Percentiles rank a stretch among this genome's conserved stretches.
Evolutionary conservation across 2,329 filamentous ascomycete species (phyloP).

Genomic region (Calonectria hawksworthii): DNA sequence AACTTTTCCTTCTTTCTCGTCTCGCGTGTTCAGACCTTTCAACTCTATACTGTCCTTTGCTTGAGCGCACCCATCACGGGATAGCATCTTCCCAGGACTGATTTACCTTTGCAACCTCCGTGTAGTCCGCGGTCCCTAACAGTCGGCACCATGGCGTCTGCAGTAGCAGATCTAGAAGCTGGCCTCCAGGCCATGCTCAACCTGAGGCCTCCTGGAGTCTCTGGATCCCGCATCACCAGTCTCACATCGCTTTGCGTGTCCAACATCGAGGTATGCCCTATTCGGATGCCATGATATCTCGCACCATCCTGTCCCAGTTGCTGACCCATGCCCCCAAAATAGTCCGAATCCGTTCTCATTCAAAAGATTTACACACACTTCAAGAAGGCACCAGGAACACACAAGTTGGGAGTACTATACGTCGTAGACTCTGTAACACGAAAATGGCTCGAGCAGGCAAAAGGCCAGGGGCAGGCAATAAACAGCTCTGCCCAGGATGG

Average conservation of each 20-base stretch:
- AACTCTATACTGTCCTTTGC: conserved; percentile 24
- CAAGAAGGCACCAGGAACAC: conserved; percentile 92
- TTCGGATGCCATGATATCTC: conserved; percentile 1
- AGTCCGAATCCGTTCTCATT: conserved; percentile 96
- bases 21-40: conserved; percentile 35
- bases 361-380: conserved; percentile 98
- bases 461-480: conserved; percentile 84
- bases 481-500: conserved; percentile 88
- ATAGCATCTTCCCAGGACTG: conserved; percentile 29
- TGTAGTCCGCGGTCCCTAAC: conserved; percentile 38
- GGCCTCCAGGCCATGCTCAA: conserved; percentile 92
- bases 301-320: conserved; percentile 15
- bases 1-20: conserved; percentile 20
- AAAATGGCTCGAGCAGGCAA: conserved; percentile 98
- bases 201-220: conserved; percentile 94
- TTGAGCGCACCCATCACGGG: conserved; percentile 28
- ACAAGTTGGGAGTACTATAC: conserved; percentile 99
- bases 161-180: conserved; percentile 91
- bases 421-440: conserved; percentile 99
- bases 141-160: conserved; percentile 75
- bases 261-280: conserved; percentile 83
- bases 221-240: conserved; percentile 89
- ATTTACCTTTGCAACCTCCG: conserved; percentile 35
- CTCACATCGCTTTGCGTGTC: conserved; percentile 90
- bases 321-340: conserved; percentile 42